These are phyloP conservation scores for Lentinus polychrous DNA, from an alignment of 1,284 basidiomycete genomes.

Conservation along the genomic window DNA sequence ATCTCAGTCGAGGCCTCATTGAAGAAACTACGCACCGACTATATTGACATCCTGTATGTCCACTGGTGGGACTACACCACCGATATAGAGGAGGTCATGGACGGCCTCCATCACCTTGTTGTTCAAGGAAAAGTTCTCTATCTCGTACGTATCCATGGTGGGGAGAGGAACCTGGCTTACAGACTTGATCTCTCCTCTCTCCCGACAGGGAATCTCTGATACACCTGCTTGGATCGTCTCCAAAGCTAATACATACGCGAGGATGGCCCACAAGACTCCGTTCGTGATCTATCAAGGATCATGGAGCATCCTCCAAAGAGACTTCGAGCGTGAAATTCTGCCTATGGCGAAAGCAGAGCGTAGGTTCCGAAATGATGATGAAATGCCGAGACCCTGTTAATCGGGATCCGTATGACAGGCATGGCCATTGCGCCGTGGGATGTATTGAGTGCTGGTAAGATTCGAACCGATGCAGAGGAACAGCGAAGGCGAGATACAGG, in stretches of 20 bases:
- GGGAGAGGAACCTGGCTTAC: background rate
- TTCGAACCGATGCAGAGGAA: conserved; percentile 41
- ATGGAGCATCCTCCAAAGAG: conserved; percentile 40
- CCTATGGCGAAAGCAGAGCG: conserved; percentile 32
- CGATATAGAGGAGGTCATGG: conserved; percentile 43
- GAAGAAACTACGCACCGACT: conserved; percentile 38
- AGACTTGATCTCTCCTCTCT: too few relatives aligned
- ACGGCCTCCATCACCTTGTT: conserved; percentile 39
- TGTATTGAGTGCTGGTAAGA: conserved; percentile 38
- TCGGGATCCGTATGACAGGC: conserved; percentile 17
- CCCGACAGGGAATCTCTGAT: conserved; percentile 32
- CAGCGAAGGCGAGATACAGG: conserved; percentile 31
- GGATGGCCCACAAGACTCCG: conserved; percentile 28
- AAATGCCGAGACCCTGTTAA: too few relatives aligned
- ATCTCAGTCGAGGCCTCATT: conserved; percentile 30
- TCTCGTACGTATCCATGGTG: conserved; percentile 23
- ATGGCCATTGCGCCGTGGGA: conserved; percentile 44
- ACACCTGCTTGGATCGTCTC: conserved; percentile 49
- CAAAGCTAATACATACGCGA: conserved; percentile 44
- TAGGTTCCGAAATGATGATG: background rate
- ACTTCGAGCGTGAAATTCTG: conserved; percentile 51
- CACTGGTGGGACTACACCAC: conserved; percentile 40
- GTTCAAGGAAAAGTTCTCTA: conserved; percentile 38
- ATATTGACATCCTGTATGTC: conserved; percentile 37
- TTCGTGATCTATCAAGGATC: conserved; percentile 40